Conservation (phyloP, 2,329 filamentous ascomycete species). For the Leptographium wingfieldii region DNA sequence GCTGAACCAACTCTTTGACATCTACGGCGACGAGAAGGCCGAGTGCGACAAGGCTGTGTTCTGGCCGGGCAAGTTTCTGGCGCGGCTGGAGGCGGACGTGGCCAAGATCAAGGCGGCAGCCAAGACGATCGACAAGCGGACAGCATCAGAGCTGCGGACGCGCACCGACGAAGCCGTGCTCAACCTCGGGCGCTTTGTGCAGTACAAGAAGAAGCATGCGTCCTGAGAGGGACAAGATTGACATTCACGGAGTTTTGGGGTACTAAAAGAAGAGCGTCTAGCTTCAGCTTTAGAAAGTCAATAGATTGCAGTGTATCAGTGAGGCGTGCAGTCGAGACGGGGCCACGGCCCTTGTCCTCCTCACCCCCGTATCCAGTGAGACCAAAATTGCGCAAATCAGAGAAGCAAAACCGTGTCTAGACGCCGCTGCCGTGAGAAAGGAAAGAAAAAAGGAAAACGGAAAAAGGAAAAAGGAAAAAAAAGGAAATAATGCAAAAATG, state of each 20-base stretch:
- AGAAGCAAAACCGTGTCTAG: background rate
- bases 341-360: too few species aligned
- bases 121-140: constrained; percentile 50
- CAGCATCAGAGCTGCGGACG: constrained; percentile 39
- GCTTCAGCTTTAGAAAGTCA: background rate
- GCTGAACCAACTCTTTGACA: constrained; percentile 53
- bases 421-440: background rate
- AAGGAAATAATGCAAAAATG: background rate
- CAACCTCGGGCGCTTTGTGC: constrained; percentile 49
- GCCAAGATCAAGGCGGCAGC: constrained; percentile 43
- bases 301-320: background rate
- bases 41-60: constrained; percentile 50
- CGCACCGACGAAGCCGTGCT: constrained; percentile 48
- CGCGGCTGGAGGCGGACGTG: constrained; percentile 40
- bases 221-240: background rate
- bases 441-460: background rate
- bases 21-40: constrained; percentile 49
- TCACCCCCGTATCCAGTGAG: background rate
- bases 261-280: background rate
- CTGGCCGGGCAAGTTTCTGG: constrained; percentile 47
- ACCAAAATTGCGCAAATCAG: background rate
- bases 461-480: background rate
- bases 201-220: constrained; percentile 49
- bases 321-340: too few species aligned
- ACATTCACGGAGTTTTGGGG: background rate